Evolutionary conservation across 2,329 filamentous ascomycete species (phyloP), one percentile per base, ranked within the genome.

Genomic region (Nannizziopsis barbatae): DNA sequence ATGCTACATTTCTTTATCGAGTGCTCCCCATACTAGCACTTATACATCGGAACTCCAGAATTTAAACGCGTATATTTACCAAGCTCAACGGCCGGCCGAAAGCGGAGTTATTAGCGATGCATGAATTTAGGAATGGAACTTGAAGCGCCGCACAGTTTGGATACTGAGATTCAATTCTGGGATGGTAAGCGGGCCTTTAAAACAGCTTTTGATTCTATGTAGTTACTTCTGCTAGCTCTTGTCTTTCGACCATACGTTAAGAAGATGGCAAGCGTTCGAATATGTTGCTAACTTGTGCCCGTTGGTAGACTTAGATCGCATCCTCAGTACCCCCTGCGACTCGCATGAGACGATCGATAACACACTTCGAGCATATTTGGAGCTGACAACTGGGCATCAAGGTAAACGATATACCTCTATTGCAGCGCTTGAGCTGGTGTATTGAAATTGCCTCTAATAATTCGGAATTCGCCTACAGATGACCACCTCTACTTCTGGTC

Each of bases 81-180:
- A 38, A 20, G 42, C 17, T 32, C n/a, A 45, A 15, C 18, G 18
- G 33, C 22, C 22, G 22, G 22, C 12, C 35, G 18, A 17, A 38
- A 20, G 32, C 30, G n/a, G 22, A 41, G 11, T 41, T 12, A 41
- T 42, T 31, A 50, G 47, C 47, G 35, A 53, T 53, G 51, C 45
- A 42, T 44, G 45, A 36, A 31, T 40, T 60, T 58, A 63, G 69
- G 68, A 66, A 81, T 82, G 79, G 70, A 84, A 71, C 77, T 79
- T 69, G 83, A 88, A 67, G 76, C 77, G 61, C 76, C 75, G 59
- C 76, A 79, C 66, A 75, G 74, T 62, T 75, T 86, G 66, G 83
- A 89, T 68, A 82, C 80, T 66, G 86, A 87, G 70, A 78, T 87
- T 66, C 82, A 89, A 69, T 88, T 95, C 71, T 95, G 88, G 90